These are phyloP conservation scores for Fraxinus anomala DNA, from an alignment of 257 asterid genomes.

Conservation along the genomic window DNA sequence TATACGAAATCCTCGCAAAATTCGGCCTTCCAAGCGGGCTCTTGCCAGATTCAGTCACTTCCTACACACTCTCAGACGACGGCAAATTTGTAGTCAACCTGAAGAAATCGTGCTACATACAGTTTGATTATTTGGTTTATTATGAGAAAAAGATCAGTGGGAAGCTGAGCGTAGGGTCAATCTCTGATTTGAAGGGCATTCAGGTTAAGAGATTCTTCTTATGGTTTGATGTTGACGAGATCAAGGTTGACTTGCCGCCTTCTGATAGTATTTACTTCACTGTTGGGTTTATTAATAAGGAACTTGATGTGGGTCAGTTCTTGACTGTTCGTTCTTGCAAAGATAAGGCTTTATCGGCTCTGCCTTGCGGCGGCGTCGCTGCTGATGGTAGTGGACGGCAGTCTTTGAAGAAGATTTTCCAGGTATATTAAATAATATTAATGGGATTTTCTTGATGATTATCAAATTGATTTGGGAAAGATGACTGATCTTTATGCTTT, in stretches of 20 bases:
- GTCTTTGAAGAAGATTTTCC: slow-evolving; percentile 39
- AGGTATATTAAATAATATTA: slow-evolving; percentile 44
- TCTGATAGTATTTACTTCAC: slow-evolving; percentile 72
- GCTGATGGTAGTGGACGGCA: not conserved
- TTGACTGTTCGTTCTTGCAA: slow-evolving; percentile 71
- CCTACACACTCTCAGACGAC: slow-evolving; percentile 66
- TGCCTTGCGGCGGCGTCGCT: slow-evolving; percentile 13
- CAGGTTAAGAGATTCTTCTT: slow-evolving; percentile 40
- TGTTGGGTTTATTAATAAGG: slow-evolving; percentile 83
- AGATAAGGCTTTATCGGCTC: slow-evolving; percentile 42
- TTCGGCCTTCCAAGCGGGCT: slow-evolving; percentile 89
- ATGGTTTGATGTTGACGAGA: slow-evolving; percentile 56
- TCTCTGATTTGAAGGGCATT: slow-evolving; percentile 39
- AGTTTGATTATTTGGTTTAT: slow-evolving; percentile 73
- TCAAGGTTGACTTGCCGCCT: slow-evolving; percentile 76
- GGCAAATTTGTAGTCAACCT: slow-evolving; percentile 72
- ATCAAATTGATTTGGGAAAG: not conserved
- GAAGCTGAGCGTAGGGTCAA: slow-evolving; percentile 38
- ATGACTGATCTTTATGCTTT: not conserved
- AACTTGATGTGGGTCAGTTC: slow-evolving; percentile 79
- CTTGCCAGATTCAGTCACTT: slow-evolving; percentile 72
- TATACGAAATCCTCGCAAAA: slow-evolving; percentile 60
- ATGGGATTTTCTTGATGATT: not conserved
- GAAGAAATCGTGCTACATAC: slow-evolving; percentile 64
- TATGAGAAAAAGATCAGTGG: slow-evolving; percentile 46